Evolutionary conservation across 108 stramenopile genomes (phyloP).

Genomic region (Mayamaea pseudoterrestris): DNA sequence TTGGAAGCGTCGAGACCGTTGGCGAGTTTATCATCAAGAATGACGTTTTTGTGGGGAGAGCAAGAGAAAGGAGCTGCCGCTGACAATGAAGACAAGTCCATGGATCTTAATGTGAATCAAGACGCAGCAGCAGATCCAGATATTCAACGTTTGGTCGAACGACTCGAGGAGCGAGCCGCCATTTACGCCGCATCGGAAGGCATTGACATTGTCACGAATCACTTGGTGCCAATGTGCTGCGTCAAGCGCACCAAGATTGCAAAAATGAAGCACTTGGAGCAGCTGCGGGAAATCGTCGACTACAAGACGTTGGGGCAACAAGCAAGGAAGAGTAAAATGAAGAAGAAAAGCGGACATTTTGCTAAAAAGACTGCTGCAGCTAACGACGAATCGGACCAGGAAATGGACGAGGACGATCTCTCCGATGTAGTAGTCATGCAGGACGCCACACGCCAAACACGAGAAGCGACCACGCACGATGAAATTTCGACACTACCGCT

Average conservation of each 20-base stretch:
- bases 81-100: constrained; percentile 1
- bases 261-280: constrained; percentile 24
- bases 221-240: constrained; percentile 44
- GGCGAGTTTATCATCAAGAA: constrained; percentile 13
- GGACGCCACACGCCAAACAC: too few relatives aligned
- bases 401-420: background rate
- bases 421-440: background rate
- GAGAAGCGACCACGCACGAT: background rate
- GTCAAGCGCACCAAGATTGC: constrained; percentile 27
- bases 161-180: constrained; percentile 63
- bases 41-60: background rate
- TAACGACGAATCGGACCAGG: constrained; percentile 3
- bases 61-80: constrained; percentile 1
- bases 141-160: too few relatives aligned
- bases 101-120: constrained; percentile 13
- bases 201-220: constrained; percentile 40
- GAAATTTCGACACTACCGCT: background rate
- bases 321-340: background rate
- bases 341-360: background rate
- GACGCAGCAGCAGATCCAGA: too few relatives aligned
- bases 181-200: constrained; percentile 53
- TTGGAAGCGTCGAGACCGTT: constrained; percentile 36
- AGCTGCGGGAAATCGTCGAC: background rate
- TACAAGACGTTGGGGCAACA: background rate
- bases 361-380: background rate